Evolutionary conservation across 768 basidiomycete genomes (phyloP).

Genomic region (Tremella yokohamensis): DNA sequence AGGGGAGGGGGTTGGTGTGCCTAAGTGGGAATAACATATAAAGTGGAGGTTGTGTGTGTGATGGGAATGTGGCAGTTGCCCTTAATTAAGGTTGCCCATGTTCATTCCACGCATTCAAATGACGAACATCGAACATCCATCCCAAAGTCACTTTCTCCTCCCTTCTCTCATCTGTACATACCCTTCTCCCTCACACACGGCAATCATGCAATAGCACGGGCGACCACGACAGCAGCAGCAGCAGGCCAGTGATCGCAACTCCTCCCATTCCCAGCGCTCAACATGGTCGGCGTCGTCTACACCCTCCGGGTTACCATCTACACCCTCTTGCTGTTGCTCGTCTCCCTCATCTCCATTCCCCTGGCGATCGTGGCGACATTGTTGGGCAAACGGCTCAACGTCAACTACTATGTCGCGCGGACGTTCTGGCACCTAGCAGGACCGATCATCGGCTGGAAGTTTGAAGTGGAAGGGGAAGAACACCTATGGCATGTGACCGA

Average conservation of each 20-base stretch:
- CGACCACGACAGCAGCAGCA: no score
- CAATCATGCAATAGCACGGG: no score
- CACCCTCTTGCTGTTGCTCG: slow-evolving; percentile 65
- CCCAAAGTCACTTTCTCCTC: background rate
- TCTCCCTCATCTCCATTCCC: slow-evolving; percentile 66
- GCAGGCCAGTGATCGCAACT: no score
- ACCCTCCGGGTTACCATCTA: slow-evolving; percentile 66
- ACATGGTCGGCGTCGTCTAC: slow-evolving; percentile 55
- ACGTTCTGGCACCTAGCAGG: slow-evolving; percentile 70
- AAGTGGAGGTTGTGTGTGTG: no score
- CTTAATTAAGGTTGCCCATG: background rate
- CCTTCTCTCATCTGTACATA: no score
- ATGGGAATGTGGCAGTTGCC: slow-evolving; percentile 4
- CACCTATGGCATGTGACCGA: slow-evolving; percentile 55
- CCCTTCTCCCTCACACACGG: no score
- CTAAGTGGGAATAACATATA: background rate
- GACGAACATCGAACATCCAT: background rate
- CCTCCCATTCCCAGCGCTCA: no score
- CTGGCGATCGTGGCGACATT: slow-evolving; percentile 64
- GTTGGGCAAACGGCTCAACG: slow-evolving; percentile 58
- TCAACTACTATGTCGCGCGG: slow-evolving; percentile 76
- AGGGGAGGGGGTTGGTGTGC: background rate
- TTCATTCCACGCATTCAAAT: background rate
- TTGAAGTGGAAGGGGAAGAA: slow-evolving; percentile 85
- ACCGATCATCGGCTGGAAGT: slow-evolving; percentile 62